These are phyloP conservation scores for Closterium sp. DNA, from an alignment of 139 green algal genomes.

Conservation along the genomic window DNA sequence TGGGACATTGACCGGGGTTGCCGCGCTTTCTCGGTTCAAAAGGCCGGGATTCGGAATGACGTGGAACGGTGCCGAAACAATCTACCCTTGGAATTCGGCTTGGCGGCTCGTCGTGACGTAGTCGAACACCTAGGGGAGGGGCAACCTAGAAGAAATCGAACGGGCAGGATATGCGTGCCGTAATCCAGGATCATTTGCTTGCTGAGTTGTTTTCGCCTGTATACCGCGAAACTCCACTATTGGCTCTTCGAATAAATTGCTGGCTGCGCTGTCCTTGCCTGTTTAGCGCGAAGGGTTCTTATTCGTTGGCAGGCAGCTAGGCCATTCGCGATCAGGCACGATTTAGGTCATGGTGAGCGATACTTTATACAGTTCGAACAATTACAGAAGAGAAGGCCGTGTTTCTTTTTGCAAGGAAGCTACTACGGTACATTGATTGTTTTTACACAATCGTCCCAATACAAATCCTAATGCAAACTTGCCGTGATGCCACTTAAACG, in stretches of 20 bases:
- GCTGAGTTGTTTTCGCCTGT: neutral
- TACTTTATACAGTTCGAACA: no score
- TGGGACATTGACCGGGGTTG: neutral
- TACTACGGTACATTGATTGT: no score
- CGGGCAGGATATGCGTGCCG: neutral
- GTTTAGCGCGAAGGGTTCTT: neutral
- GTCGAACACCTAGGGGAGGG: neutral
- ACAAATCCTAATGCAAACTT: no score
- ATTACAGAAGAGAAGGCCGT: no score
- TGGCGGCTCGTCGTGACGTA: neutral
- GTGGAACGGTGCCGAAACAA: neutral
- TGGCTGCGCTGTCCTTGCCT: neutral
- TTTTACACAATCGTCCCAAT: no score
- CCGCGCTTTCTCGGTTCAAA: neutral
- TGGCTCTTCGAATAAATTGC: neutral
- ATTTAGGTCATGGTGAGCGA: no score
- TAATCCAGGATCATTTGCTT: neutral
- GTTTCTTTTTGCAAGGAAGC: no score
- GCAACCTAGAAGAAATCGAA: neutral
- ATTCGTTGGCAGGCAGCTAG: neutral
- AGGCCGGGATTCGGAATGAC: neutral
- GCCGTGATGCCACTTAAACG: no score
- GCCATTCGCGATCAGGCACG: no score
- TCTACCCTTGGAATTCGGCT: neutral
- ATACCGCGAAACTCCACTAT: neutral